Evolutionary conservation across 2,329 filamentous ascomycete genomes (phyloP), one percentile per base, ranked within the genome.

Genomic region (Sporothrix pallida): DNA sequence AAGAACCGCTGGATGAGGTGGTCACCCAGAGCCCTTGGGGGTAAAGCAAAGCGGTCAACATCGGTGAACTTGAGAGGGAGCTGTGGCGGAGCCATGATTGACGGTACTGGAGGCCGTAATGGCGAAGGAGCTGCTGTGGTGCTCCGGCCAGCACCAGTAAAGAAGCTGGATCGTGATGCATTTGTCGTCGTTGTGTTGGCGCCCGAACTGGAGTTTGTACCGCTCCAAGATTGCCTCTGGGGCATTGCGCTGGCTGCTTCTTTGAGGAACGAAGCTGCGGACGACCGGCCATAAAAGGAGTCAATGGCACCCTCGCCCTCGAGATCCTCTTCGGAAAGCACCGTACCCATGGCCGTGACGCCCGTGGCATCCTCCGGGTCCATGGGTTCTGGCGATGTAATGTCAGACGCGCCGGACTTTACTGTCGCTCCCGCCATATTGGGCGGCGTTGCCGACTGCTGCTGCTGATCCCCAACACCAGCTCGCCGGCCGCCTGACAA

Each of bases 11-110:
- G 75, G 2, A 85, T 56, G 1, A 85, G 78, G 52, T 83, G 80
- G 74, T 86, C 83, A 50, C 83, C 82, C 7, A 85, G 73, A 2
- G 78, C 74, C 1, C 84, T 81, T 0, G 84, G 82, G 0, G 84
- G 84, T 0, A 85, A 31, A 1, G 70, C 44, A 17, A 74, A 74
- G 5, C 58, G 71, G 56, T 72, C 73, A 3, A 72, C 58, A 26
- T 63, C 67, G 7, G 70, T 23, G 26, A 72, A 63, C 3, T 42
- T 46, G 20, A 74, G 54, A 4, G 67, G 50, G 3, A 12, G 26
- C 52, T 54, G 52, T 12, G 48, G 65, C 12, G 44, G 50, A 3
- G 67, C 31, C 31, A 37, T 37, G 31, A 37, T 37, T 37, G 31
- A 48, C 8, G 26, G 48, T 13, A 17, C 17, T 9, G 6, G 50